phyloP scores from a whole-genome alignment of 257 asterid genomes.

The Penstemon newberryi region DNA sequence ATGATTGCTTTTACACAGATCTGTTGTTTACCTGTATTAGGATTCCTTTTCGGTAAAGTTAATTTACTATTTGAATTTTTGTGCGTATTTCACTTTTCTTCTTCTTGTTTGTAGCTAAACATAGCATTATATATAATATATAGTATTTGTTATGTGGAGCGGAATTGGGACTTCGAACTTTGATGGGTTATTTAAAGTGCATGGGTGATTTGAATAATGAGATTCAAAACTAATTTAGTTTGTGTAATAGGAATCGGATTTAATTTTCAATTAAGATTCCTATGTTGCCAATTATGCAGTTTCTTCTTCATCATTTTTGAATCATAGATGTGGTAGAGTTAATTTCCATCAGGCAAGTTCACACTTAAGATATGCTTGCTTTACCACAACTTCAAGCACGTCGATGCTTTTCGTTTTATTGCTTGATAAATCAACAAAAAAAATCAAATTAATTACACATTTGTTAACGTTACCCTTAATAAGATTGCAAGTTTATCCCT shows the following conservation, averaged over 20 bases:
- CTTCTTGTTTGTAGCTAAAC: too few relatives aligned
- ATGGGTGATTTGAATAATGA: constrained; percentile 9
- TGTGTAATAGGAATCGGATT: background rate
- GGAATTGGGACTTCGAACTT: constrained; percentile 7
- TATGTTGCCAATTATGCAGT: constrained; percentile 2
- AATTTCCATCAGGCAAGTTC: background rate
- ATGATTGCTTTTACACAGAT: constrained; percentile 32
- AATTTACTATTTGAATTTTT: background rate
- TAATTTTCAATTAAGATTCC: background rate
- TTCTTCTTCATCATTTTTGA: background rate
- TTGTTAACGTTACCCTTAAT: too few relatives aligned
- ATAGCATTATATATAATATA: background rate
- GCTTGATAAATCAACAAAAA: too few relatives aligned
- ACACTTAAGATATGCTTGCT: background rate
- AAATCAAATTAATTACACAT: too few relatives aligned
- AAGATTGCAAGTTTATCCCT: too few relatives aligned
- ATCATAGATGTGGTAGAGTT: background rate
- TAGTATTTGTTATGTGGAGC: constrained; percentile 9
- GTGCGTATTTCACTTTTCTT: too few relatives aligned
- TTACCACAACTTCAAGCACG: too few relatives aligned
- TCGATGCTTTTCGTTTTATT: too few relatives aligned
- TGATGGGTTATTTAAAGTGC: background rate
- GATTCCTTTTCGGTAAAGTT: background rate
- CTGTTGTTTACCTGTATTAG: constrained; percentile 7
- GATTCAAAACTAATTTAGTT: background rate